Conservation (phyloP, 169 alveolate species). For the Plasmodium reichenowi region DNA sequence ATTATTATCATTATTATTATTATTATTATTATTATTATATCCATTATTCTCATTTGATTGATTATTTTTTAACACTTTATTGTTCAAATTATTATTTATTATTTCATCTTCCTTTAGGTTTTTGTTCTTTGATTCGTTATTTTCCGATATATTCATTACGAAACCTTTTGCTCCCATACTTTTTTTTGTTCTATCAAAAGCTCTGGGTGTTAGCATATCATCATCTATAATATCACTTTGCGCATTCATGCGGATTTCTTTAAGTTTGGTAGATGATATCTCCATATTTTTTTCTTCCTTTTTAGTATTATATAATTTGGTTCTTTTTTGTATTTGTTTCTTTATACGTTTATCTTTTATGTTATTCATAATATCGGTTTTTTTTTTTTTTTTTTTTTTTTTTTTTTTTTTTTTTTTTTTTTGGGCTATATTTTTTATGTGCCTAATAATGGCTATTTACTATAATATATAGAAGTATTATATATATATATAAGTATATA, state of each 20-base stretch:
- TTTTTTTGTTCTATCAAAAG: slow-evolving; percentile 74
- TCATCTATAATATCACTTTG: slow-evolving; percentile 58
- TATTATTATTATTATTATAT: neutral
- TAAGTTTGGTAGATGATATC: slow-evolving; percentile 11
- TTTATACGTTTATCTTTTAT: slow-evolving; percentile 5
- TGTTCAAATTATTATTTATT: neutral
- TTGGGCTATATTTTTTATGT: neutral
- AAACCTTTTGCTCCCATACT: slow-evolving; percentile 47
- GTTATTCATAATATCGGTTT: slow-evolving; percentile 3
- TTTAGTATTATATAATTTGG: slow-evolving; percentile 5
- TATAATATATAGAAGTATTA: no score
- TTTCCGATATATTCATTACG: slow-evolving; percentile 10
- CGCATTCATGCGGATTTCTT: slow-evolving; percentile 15
- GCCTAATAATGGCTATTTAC: no score
- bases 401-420: neutral
- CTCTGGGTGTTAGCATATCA: slow-evolving; percentile 65
- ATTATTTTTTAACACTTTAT: neutral
- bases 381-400: neutral
- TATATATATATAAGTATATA: no score
- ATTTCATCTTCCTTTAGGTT: neutral
- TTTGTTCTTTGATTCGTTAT: slow-evolving; percentile 9
- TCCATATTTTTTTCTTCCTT: neutral
- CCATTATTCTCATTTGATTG: neutral
- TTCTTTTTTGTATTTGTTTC: neutral
- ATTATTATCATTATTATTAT: neutral